Percentiles rank a stretch among this genome's conserved stretches.
Conservation (phyloP, 192 early-diverging fungal species). For the Lobosporangium transversale region DNA sequence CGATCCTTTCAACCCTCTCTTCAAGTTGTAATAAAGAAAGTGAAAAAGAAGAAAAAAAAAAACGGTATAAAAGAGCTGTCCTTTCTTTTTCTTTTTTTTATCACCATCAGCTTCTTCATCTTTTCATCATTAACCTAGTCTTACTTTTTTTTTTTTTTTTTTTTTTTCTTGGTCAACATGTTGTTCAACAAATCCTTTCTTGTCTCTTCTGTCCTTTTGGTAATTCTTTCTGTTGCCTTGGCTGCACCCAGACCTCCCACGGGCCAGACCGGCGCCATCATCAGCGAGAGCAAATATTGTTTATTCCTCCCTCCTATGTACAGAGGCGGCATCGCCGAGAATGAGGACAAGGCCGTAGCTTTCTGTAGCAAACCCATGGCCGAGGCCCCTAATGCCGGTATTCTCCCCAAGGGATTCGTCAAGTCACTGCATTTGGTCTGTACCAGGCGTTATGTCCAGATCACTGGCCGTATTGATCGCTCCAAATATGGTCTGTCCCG, state of each 20-base stretch:
- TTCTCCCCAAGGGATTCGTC: constrained; percentile 55
- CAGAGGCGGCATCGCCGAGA: constrained; percentile 26
- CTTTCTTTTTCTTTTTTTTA: background rate
- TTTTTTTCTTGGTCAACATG: background rate
- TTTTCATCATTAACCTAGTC: background rate
- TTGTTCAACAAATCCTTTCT: background rate
- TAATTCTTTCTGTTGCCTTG: background rate
- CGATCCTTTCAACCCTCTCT: too few relatives aligned
- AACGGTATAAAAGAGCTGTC: background rate
- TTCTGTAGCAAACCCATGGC: constrained; percentile 44
- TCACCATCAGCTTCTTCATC: background rate
- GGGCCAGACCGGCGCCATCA: constrained; percentile 25
- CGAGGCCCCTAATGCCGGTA: constrained; percentile 42
- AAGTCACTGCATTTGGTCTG: constrained; percentile 47
- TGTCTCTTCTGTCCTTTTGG: background rate
- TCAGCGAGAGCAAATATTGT: constrained; percentile 25
- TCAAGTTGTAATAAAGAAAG: too few relatives aligned
- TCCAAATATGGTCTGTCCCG: constrained; percentile 41
- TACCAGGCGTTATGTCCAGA: constrained; percentile 55
- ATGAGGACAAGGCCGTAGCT: constrained; percentile 42
- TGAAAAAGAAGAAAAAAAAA: background rate
- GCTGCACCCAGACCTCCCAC: background rate
- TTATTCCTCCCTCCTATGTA: constrained; percentile 40
- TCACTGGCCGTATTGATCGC: constrained; percentile 60
- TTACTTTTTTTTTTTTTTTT: constrained; percentile 1